phyloP scores from a whole-genome alignment of 441 rosid genomes.

The Aleurites moluccanus region DNA sequence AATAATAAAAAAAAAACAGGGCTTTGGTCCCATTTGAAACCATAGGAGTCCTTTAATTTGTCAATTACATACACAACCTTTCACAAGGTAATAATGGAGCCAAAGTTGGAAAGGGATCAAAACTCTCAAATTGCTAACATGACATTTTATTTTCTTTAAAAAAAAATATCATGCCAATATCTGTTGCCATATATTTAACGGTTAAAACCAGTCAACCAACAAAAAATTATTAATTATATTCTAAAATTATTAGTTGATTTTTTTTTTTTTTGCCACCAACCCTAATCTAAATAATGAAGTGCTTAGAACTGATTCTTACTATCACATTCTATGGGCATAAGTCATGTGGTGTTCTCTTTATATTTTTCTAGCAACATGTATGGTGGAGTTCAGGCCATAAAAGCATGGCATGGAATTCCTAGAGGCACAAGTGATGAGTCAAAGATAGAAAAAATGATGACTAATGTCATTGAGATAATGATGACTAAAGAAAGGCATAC shows the following conservation, averaged over 20 bases:
- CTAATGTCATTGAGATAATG: not conserved
- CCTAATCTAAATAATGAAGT: not conserved
- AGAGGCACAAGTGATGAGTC: not conserved
- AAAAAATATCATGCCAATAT: not conserved
- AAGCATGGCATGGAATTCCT: not conserved
- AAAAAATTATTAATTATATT: no score
- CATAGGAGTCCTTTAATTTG: not conserved
- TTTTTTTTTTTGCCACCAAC: no score
- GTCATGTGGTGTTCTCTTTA: not conserved
- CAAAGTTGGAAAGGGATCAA: not conserved
- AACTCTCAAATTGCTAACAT: not conserved
- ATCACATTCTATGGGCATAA: not conserved
- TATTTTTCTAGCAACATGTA: not conserved
- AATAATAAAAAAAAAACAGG: no score
- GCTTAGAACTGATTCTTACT: not conserved
- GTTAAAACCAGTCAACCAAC: not conserved
- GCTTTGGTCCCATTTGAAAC: not conserved
- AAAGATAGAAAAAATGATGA: not conserved
- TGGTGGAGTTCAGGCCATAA: not conserved
- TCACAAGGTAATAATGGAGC: not conserved
- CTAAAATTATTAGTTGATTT: no score
- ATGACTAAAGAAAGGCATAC: not conserved
- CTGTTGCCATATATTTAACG: not conserved
- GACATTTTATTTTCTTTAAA: not conserved
- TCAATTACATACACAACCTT: not conserved